Evolutionary conservation across 805 yeast species (phyloP).

Genomic region (Saturnispora serradocipensis): DNA sequence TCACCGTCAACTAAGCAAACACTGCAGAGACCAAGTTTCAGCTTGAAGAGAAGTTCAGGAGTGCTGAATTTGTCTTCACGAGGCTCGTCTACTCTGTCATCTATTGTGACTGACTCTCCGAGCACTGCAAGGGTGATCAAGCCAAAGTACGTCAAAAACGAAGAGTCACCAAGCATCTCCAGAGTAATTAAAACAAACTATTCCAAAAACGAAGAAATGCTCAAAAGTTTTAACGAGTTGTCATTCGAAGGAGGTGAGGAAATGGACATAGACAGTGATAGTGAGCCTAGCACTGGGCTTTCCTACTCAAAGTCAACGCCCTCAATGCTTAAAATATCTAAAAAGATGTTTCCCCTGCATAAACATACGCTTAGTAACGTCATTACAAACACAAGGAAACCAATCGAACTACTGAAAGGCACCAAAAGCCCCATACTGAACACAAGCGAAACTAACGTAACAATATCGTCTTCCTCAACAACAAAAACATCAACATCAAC

Average conservation of each 20-base stretch:
- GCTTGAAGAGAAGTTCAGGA: conserved; percentile 36
- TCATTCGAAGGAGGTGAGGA: conserved; percentile 15
- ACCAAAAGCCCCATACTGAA: not conserved
- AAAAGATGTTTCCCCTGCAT: conserved; percentile 4
- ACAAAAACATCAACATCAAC: not conserved
- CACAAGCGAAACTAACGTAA: not conserved
- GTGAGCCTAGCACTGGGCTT: not conserved
- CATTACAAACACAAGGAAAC: conserved; percentile 3
- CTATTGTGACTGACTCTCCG: conserved; percentile 29
- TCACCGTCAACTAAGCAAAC: conserved; percentile 13
- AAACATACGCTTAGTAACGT: conserved; percentile 3
- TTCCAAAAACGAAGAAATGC: conserved; percentile 19
- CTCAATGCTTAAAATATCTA: conserved; percentile 2
- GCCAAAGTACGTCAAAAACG: conserved; percentile 5
- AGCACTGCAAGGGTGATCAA: conserved; percentile 16
- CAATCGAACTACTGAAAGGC: not conserved
- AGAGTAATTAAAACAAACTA: conserved; percentile 21
- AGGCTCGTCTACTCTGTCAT: not conserved
- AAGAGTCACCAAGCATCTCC: conserved; percentile 24
- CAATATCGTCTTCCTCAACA: not conserved
- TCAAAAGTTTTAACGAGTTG: conserved; percentile 28
- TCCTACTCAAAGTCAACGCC: conserved; percentile 22
- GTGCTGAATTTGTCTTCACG: conserved; percentile 35
- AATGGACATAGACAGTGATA: not conserved
- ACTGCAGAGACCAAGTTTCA: not conserved